phyloP scores from a whole-genome alignment of 192 early-diverging fungal species.

The Entrophospora sp. region DNA sequence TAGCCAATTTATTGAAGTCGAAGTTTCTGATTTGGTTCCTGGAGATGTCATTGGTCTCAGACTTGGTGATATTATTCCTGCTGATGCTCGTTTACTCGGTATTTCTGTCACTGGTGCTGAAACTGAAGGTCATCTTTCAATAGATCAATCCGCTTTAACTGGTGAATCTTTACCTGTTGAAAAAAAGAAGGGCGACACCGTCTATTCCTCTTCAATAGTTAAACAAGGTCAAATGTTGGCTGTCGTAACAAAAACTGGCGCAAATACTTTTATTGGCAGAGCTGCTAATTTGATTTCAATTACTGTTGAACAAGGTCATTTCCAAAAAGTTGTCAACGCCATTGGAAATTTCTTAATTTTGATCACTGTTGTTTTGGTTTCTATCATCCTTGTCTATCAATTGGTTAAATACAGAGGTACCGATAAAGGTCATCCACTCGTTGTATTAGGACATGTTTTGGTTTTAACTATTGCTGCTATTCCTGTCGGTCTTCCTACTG shows the following conservation, averaged over 20 bases:
- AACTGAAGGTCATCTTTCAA: conserved; percentile 68
- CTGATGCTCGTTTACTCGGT: conserved; percentile 76
- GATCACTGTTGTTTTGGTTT: conserved; percentile 66
- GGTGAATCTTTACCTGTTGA: conserved; percentile 88
- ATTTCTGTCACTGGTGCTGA: conserved; percentile 69
- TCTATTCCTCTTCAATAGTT: conserved; percentile 88
- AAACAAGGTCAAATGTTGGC: conserved; percentile 93
- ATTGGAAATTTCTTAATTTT: conserved; percentile 91
- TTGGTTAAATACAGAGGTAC: conserved; percentile 41
- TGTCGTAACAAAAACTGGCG: conserved; percentile 87
- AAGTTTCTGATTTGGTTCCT: conserved; percentile 72
- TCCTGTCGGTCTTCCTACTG: conserved; percentile 90
- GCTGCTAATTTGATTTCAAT: conserved; percentile 89
- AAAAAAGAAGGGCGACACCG: conserved; percentile 73
- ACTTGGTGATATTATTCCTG: conserved; percentile 91
- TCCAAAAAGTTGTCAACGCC: conserved; percentile 89
- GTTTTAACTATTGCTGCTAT: conserved; percentile 81
- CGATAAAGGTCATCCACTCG: conserved; percentile 21
- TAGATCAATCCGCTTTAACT: conserved; percentile 91
- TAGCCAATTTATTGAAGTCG: conserved; percentile 61
- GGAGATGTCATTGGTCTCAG: conserved; percentile 88
- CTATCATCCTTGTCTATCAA: conserved; percentile 73
- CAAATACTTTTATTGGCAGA: conserved; percentile 91
- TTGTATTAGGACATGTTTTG: conserved; percentile 56
- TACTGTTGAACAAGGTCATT: conserved; percentile 90